Conservation (phyloP, 306 rosid species). For the Cyamopsis tetragonoloba region DNA sequence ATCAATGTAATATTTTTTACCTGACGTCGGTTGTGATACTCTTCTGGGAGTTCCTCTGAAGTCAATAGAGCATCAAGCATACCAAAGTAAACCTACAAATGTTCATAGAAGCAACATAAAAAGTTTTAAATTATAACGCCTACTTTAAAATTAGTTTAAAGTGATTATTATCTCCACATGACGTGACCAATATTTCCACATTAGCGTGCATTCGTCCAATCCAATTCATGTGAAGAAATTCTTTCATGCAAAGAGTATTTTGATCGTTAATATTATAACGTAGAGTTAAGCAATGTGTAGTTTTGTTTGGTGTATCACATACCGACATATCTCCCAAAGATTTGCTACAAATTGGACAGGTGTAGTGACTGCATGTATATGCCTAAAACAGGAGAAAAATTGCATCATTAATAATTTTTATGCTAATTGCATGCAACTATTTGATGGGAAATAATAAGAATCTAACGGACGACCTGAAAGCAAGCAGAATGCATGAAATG, state of each 20-base stretch:
- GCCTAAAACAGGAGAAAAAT: conserved; percentile 48
- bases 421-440: not conserved
- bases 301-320: conserved; percentile 23
- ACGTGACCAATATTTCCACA: too few species aligned
- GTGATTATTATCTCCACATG: not conserved
- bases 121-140: not conserved
- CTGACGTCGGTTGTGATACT: conserved; percentile 80
- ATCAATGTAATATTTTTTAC: conserved; percentile 67
- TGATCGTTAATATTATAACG: not conserved
- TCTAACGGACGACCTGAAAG: conserved; percentile 63
- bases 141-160: not conserved
- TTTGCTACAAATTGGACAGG: conserved; percentile 99
- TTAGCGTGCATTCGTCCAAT: too few species aligned
- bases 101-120: not conserved
- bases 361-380: conserved; percentile 93
- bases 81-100: conserved; percentile 84
- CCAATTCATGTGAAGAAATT: not conserved
- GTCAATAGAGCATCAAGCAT: conserved; percentile 99
- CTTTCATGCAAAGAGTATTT: not conserved
- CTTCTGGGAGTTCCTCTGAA: conserved; percentile 95
- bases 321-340: conserved; percentile 99
- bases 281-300: not conserved
- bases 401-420: not conserved
- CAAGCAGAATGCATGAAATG: conserved; percentile 99
- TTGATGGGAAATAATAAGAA: not conserved